Evolutionary conservation across 202 grass and related monocot genomes (phyloP), one percentile per base, ranked within the genome.

Genomic region (Zoysia matrella): DNA sequence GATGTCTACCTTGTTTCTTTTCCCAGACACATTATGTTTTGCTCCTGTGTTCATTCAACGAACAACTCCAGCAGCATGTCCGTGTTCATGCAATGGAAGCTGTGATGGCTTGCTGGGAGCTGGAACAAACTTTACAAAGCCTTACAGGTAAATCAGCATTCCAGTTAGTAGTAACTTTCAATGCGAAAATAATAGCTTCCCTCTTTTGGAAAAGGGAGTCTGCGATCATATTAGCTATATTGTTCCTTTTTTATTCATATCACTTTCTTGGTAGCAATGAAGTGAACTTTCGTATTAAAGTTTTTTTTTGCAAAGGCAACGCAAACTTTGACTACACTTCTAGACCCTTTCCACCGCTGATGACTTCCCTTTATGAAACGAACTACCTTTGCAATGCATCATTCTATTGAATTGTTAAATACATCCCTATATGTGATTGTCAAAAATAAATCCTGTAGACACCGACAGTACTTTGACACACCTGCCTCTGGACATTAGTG

Each of bases 51-150:
- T 96, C 93, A 9, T 99, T 99, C 89, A 96, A 99, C 67, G 96
- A 99, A 50, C 91, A 96, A 73, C 89, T 99, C 18, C 96, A 99
- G 77, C 96, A 99, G 72, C 96, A 99, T 81, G 96, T 99, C 22
- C 93, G 96, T 43, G 96, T 99, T 85, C 96, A 99, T 83, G 96
- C 96, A 42, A 99, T 99, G 96, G 96, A 99, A 90, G 96, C 96
- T 14, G 96, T 99, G 51, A 96, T 99, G 93, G 96, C 91, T 78
- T 99, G 96, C 72, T 99, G 96, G 96, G 96, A 99, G 82, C 91
- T 99, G 77, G 96, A 99, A 71, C 96, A 99, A 68, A 93, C 91
- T 68, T 85, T 99, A 40, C 93, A 99, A 77, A 99, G 89, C 75
- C 86, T 99, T 62, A 99, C 96, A 88, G 96, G 96, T 99, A 85